A percentile compares a stretch with the other conserved stretches of the same genome.
Conservation (phyloP, 306 rosid species). For the Ormosia emarginata region DNA sequence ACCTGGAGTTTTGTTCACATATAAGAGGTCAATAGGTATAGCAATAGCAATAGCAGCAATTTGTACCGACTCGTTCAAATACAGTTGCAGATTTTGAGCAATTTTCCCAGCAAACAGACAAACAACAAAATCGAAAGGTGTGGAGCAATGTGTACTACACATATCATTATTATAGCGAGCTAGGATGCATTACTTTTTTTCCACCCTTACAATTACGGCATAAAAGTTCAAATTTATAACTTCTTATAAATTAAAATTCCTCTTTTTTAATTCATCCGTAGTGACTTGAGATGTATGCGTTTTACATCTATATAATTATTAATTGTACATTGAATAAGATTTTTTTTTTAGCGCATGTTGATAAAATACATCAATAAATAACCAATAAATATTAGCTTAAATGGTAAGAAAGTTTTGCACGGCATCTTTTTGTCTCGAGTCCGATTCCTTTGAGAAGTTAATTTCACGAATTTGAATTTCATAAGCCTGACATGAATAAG, state of each 20-base stretch:
- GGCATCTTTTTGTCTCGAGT: too few relatives aligned
- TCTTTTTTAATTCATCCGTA: neutral
- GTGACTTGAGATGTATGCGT: neutral
- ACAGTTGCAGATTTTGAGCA: neutral
- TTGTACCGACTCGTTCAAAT: neutral
- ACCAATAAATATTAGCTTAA: neutral
- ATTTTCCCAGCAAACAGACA: conserved; percentile 14
- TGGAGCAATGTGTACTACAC: conserved; percentile 4
- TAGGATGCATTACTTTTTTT: neutral
- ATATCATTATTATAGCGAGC: conserved; percentile 1
- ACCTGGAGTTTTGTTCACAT: neutral
- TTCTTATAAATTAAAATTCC: neutral
- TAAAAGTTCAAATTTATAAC: neutral
- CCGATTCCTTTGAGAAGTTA: too few relatives aligned
- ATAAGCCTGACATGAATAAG: too few relatives aligned
- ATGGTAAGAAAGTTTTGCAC: too few relatives aligned
- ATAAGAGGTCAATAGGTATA: neutral
- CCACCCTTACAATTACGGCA: neutral
- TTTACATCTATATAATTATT: neutral
- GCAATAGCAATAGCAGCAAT: neutral
- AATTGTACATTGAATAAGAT: neutral
- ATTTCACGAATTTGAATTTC: too few relatives aligned
- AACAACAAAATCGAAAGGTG: conserved; percentile 9
- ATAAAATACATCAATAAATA: neutral
- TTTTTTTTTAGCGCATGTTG: neutral